A percentile compares a stretch with the other conserved stretches of the same genome.
Evolutionary conservation across 2,329 filamentous ascomycete genomes (phyloP).

Genomic region (Claviceps fusiformis): DNA sequence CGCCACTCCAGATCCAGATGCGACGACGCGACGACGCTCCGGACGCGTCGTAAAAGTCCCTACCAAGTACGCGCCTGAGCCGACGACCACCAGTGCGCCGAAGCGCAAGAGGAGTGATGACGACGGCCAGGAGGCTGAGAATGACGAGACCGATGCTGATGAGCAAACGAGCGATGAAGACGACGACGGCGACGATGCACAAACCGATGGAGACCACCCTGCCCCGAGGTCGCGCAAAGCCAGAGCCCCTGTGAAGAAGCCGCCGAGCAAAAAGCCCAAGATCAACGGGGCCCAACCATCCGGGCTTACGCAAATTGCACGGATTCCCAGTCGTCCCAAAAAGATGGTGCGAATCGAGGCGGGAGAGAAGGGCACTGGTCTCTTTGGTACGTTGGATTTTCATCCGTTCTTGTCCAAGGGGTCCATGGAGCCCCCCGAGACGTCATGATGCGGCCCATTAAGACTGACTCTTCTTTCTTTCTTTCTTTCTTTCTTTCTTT

Average conservation of each 20-base stretch:
- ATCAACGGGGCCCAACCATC: constrained; percentile 38
- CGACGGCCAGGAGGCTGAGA: constrained; percentile 33
- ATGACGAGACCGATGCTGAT: constrained; percentile 34
- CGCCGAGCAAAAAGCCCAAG: constrained; percentile 50
- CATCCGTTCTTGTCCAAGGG: too few species aligned
- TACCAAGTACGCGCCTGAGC: constrained; percentile 44
- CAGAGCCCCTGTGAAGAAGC: constrained; percentile 37
- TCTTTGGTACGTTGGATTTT: constrained; percentile 34
- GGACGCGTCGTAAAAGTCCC: constrained; percentile 52
- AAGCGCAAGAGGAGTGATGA: constrained; percentile 46
- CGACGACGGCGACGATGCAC: constrained; percentile 23
- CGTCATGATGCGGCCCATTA: neutral
- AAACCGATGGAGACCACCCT: constrained; percentile 30
- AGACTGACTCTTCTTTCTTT: neutral
- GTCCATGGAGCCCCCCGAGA: neutral
- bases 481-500: too few species aligned
- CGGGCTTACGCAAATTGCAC: constrained; percentile 23
- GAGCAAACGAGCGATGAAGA: constrained; percentile 30
- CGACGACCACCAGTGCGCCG: constrained; percentile 22
- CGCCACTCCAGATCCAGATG: constrained; percentile 29
- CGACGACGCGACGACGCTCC: constrained; percentile 48
- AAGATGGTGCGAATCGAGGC: constrained; percentile 40
- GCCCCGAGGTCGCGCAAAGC: constrained; percentile 24
- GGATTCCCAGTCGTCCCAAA: constrained; percentile 40
- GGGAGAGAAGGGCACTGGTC: constrained; percentile 35